Conservation (phyloP, 306 rosid species). For the Lathyrus aphaca region DNA sequence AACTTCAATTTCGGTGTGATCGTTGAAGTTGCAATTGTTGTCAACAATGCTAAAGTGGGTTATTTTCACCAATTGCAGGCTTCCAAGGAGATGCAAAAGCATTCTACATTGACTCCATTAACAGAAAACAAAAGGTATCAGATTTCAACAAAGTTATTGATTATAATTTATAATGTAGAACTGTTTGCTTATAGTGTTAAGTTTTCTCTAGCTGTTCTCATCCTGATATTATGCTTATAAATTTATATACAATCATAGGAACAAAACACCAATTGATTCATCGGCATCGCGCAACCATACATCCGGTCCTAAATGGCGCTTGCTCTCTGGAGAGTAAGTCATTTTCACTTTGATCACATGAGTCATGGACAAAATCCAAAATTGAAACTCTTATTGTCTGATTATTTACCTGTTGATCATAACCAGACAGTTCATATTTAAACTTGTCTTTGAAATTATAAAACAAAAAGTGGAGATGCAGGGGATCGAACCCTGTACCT, state of each 20-base stretch:
- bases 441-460: too few species aligned
- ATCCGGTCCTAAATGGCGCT: slow-evolving; percentile 63
- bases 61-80: slow-evolving; percentile 48
- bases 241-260: slow-evolving; percentile 42
- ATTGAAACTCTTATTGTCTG: background rate
- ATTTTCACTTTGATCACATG: slow-evolving; percentile 14
- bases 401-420: background rate
- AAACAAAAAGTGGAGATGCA: too few species aligned
- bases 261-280: slow-evolving; percentile 57
- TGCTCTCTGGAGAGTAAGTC: slow-evolving; percentile 67
- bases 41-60: slow-evolving; percentile 27
- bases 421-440: too few species aligned
- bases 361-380: background rate
- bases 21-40: slow-evolving; percentile 21
- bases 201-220: background rate
- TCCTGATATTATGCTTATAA: slow-evolving; percentile 23
- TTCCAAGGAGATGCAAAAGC: slow-evolving; percentile 51
- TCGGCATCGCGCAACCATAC: slow-evolving; percentile 45
- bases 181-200: background rate
- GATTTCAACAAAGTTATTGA: slow-evolving; percentile 6
- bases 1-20: slow-evolving; percentile 4
- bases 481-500: too few species aligned
- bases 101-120: slow-evolving; percentile 69
- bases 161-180: background rate
- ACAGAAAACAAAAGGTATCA: slow-evolving; percentile 76